A percentile compares a stretch with the other conserved stretches of the same genome.
Conservation (phyloP, 148 eudicot species). For the Rhododendron kiyosumense region DNA sequence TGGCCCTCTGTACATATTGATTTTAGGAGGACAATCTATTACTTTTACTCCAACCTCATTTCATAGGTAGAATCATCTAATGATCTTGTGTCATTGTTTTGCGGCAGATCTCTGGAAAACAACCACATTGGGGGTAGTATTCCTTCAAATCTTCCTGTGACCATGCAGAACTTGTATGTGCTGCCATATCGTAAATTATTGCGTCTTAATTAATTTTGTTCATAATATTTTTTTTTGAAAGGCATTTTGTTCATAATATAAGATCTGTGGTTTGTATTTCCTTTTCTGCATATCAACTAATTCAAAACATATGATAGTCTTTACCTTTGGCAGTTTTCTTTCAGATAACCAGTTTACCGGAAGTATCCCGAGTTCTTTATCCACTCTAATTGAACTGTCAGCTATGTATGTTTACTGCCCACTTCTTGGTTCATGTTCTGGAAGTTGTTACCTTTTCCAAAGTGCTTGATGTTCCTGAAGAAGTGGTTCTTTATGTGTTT, state of each 20-base stretch:
- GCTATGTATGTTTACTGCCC: constrained; percentile 48
- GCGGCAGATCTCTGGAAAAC: constrained; percentile 73
- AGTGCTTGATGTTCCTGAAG: not conserved
- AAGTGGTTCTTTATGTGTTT: constrained; percentile 10
- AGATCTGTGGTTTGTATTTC: not conserved
- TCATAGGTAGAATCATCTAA: not conserved
- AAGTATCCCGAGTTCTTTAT: constrained; percentile 65
- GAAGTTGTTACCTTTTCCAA: constrained; percentile 3
- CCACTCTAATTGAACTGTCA: constrained; percentile 48
- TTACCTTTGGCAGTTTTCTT: constrained; percentile 80
- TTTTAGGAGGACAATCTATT: not conserved
- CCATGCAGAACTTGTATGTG: constrained; percentile 64
- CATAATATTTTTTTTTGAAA: not conserved
- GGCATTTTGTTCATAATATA: constrained; percentile 7
- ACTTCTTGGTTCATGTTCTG: not conserved
- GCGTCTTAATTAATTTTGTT: not conserved
- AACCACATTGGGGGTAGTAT: constrained; percentile 81
- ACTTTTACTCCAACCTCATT: not conserved
- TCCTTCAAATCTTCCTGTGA: constrained; percentile 68
- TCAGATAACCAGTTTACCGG: constrained; percentile 81
- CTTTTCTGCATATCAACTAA: not conserved
- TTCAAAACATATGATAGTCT: constrained; percentile 34
- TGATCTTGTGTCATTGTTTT: constrained; percentile 4
- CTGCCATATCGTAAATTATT: not conserved
- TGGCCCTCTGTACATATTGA: not conserved